Base-by-base conservation (phyloP, 345 rosid species). In the Rhizophora mangle region DNA sequence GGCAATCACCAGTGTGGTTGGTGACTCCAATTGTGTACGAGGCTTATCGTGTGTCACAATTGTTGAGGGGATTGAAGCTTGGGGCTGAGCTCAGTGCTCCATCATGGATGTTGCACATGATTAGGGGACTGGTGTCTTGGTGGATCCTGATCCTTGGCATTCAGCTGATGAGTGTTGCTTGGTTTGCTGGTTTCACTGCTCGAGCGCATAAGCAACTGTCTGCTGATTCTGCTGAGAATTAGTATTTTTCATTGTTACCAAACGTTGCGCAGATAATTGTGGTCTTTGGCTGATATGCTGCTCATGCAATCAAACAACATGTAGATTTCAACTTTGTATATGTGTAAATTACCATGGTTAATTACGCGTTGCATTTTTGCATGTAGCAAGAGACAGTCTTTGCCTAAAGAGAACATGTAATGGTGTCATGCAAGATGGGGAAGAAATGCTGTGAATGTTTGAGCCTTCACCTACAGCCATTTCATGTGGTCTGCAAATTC, bases 101-200 rank as follows among this genome's bases (percentile, higher is more conserved):
- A 11, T 83, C 75, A 19, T 91, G 98, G 97, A 83, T 82, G 77
- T 60, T 94, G 85, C 88, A 91, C 73, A 85, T 85, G 51, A 69
- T 91, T 62, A 91, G 86, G 79, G 95, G 93, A 53, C 82, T 91
- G 55, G 95, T 91, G 18, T 94, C 89, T 78, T 91, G 97, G 93
- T 94, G 97, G 98, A 86, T 91, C 57, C 70, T 94, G 79, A 87
- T 91, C 56, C 91, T 93, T 55, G 92, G 94, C 18, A 75, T 93
- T 76, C 98, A 93, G 76, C 90, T 93, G 65, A 91, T 94, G 97
- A 85, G 98, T 72, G 93, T 91, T 70, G 93, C 96, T 84, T 94
- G 98, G 98, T 91, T 88, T 76, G 93, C 97, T 67, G 97, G 98
- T 70, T 87, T 84, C 75, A 68, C 85, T 26, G 83, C 85, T 69